phyloP scores from a whole-genome alignment of 1,139 yeast genomes.

The Zygoascus meyerae region DNA sequence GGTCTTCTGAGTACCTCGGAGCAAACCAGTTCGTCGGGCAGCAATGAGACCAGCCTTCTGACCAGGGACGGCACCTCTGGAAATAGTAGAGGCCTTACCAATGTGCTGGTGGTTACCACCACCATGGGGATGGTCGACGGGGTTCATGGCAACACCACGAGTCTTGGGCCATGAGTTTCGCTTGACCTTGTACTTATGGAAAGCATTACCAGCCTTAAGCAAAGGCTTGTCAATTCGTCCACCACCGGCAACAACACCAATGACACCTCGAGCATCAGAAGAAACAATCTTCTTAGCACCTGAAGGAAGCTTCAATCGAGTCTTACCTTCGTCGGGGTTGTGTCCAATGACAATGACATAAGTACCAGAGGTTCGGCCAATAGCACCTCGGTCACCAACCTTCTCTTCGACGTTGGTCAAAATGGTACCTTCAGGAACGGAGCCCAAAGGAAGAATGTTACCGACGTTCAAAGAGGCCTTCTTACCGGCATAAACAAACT shows the following conservation, averaged over 20 bases:
- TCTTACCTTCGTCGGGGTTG: conserved; percentile 98
- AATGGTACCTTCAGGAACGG: conserved; percentile 99
- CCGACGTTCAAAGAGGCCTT: conserved; percentile 97
- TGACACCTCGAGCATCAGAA: conserved; percentile 97
- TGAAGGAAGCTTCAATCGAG: conserved; percentile 98
- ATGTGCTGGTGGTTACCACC: conserved; percentile 99
- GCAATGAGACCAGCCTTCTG: conserved; percentile 99
- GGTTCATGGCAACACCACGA: conserved; percentile 99
- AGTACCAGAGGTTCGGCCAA: conserved; percentile 99
- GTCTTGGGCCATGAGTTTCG: conserved; percentile 99
- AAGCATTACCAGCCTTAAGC: conserved; percentile 99
- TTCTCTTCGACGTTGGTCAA: conserved; percentile 98
- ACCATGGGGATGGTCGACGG: conserved; percentile 99
- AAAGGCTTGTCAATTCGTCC: conserved; percentile 99
- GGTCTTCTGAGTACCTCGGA: conserved; percentile 99
- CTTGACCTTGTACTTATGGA: conserved; percentile 98
- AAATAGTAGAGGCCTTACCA: conserved; percentile 99
- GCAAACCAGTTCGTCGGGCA: conserved; percentile 99
- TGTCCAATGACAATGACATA: conserved; percentile 98
- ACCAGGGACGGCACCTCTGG: conserved; percentile 99
- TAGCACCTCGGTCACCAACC: conserved; percentile 99
- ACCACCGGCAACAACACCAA: conserved; percentile 99
- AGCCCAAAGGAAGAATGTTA: conserved; percentile 93
- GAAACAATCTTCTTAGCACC: conserved; percentile 97
- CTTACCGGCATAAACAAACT: conserved; percentile 98